Percentiles rank a stretch among this genome's conserved stretches.
These are phyloP conservation scores for Fomitopsis pulvina DNA, from an alignment of 768 basidiomycete species.

Conservation along the genomic window DNA sequence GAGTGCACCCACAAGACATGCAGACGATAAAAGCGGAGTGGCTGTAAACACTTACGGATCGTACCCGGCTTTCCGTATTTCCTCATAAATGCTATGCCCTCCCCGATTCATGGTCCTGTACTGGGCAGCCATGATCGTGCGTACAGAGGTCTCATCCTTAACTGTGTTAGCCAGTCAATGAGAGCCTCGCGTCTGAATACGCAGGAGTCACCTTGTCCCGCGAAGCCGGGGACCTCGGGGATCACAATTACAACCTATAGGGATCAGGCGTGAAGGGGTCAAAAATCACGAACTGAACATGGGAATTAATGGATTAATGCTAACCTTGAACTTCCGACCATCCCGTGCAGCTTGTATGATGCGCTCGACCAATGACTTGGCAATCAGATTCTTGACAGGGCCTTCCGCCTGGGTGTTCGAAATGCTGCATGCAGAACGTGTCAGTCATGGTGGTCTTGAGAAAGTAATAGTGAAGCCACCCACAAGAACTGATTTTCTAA, in stretches of 20 bases:
- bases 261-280: no score
- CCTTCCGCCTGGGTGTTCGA: conserved; percentile 54
- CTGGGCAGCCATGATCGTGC: conserved; percentile 85
- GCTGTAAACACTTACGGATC: conserved; percentile 53
- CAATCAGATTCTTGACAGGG: conserved; percentile 79
- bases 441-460: background rate
- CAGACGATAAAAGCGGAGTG: no score
- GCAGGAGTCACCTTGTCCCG: conserved; percentile 45
- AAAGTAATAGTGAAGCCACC: conserved; percentile 20
- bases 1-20: background rate
- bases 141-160: conserved; percentile 53
- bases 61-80: conserved; percentile 66
- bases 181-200: no score
- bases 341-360: conserved; percentile 74
- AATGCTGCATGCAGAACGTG: conserved; percentile 42
- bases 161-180: conserved; percentile 36
- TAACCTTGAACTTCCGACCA: conserved; percentile 72
- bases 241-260: conserved; percentile 76
- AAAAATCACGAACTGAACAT: background rate
- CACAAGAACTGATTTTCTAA: conserved; percentile 85
- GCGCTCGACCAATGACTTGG: conserved; percentile 72
- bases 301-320: background rate
- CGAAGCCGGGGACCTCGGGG: conserved; percentile 89
- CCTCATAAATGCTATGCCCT: conserved; percentile 80
- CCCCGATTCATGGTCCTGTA: conserved; percentile 89